Evolutionary conservation across 2,329 filamentous ascomycete genomes (phyloP).

Genomic region (Cladosporium oxysporum): DNA sequence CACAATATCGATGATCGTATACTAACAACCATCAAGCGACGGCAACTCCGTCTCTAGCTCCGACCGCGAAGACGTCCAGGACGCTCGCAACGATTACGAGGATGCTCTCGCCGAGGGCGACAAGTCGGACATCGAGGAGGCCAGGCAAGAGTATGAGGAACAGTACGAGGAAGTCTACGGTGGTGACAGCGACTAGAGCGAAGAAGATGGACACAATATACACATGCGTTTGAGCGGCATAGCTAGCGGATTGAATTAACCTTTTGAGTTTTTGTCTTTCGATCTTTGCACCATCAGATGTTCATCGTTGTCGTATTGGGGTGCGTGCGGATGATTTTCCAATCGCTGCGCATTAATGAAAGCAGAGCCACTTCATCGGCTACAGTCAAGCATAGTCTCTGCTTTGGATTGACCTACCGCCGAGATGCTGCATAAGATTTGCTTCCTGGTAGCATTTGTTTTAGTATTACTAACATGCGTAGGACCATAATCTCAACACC

Average conservation of each 20-base stretch:
- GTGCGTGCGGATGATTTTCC: background rate
- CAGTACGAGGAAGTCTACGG: conserved; percentile 50
- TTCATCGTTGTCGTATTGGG: background rate
- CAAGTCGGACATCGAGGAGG: conserved; percentile 58
- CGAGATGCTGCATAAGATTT: background rate
- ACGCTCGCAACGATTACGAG: conserved; percentile 47
- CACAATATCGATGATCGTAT: background rate
- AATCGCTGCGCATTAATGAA: background rate
- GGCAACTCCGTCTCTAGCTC: conserved; percentile 25
- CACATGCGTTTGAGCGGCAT: conserved; percentile 9
- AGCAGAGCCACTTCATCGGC: background rate
- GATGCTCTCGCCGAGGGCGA: conserved; percentile 42
- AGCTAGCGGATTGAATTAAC: background rate
- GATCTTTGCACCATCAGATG: background rate
- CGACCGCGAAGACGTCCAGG: conserved; percentile 42
- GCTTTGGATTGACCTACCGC: background rate
- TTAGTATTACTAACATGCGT: background rate
- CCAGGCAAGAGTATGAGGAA: conserved; percentile 54
- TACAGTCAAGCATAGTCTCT: background rate
- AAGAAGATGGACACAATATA: background rate
- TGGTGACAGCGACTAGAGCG: conserved; percentile 15
- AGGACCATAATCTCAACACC: background rate
- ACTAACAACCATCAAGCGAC: conserved; percentile 6
- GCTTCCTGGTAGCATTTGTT: background rate
- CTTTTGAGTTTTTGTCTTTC: background rate